Percentiles rank a stretch among this genome's conserved stretches.
These are phyloP conservation scores for Trichothecium roseum DNA, from an alignment of 2,329 filamentous ascomycete genomes.

Conservation along the genomic window DNA sequence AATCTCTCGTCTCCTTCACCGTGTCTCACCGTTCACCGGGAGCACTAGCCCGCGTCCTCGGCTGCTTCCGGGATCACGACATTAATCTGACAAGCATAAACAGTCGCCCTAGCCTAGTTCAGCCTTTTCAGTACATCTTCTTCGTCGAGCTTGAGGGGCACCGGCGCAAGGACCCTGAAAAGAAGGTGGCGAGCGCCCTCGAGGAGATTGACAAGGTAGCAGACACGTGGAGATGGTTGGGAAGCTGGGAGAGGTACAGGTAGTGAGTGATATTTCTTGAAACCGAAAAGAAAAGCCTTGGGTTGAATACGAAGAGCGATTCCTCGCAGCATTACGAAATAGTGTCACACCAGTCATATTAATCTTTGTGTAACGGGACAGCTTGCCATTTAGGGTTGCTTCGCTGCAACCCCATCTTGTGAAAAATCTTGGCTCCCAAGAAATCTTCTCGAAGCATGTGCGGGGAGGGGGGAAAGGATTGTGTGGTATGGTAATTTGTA, in stretches of 20 bases:
- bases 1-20: conserved; percentile 75
- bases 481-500: no score
- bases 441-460: no score
- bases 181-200: conserved; percentile 50
- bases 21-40: conserved; percentile 69
- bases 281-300: background rate
- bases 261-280: conserved; percentile 13
- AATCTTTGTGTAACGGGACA: no score
- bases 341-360: no score
- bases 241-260: conserved; percentile 47
- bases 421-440: no score
- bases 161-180: conserved; percentile 35
- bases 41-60: conserved; percentile 70
- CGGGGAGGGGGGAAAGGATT: no score
- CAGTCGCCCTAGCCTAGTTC: conserved; percentile 64
- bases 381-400: no score
- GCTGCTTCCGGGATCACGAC: conserved; percentile 61
- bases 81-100: conserved; percentile 89
- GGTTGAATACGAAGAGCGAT: no score
- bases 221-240: conserved; percentile 57
- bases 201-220: conserved; percentile 45
- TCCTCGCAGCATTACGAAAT: no score
- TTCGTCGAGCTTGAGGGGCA: conserved; percentile 80
- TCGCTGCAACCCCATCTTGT: no score
- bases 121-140: conserved; percentile 86